phyloP scores from a whole-genome alignment of 1,284 basidiomycete species.

The Tranzscheliella williamsii region DNA sequence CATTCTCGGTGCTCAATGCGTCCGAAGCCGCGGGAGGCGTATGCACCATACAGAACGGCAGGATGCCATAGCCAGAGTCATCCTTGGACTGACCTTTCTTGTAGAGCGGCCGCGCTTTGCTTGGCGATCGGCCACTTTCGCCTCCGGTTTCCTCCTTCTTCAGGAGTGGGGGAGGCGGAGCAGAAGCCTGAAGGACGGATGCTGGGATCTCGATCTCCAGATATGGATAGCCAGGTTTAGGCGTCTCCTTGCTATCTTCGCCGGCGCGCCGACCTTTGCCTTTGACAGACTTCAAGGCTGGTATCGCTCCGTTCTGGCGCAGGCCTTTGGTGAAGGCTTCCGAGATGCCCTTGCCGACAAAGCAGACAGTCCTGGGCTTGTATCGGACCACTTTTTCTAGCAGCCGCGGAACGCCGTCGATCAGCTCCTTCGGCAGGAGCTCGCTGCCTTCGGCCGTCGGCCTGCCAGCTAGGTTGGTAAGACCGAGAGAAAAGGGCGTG shows the following conservation, averaged over 20 bases:
- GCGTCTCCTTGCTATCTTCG: background rate
- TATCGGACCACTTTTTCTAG: slow-evolving; percentile 20
- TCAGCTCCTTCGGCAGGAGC: slow-evolving; percentile 26
- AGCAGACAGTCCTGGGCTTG: slow-evolving; percentile 28
- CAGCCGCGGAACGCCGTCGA: slow-evolving; percentile 27
- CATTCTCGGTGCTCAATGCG: slow-evolving; percentile 1
- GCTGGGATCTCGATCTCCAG: background rate
- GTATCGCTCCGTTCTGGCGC: slow-evolving; percentile 18
- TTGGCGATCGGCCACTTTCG: background rate
- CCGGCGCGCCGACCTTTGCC: too few species aligned
- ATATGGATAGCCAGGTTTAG: background rate
- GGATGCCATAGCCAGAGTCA: slow-evolving; percentile 27
- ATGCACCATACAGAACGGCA: slow-evolving; percentile 20
- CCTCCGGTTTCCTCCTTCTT: background rate
- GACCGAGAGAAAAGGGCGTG: slow-evolving; percentile 17
- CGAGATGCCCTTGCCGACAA: slow-evolving; percentile 40
- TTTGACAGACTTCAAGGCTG: background rate
- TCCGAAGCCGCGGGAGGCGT: background rate
- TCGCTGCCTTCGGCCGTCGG: slow-evolving; percentile 39
- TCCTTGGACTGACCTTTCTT: slow-evolving; percentile 33
- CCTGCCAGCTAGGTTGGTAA: slow-evolving; percentile 31
- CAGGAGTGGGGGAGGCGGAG: background rate
- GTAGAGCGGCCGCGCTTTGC: slow-evolving; percentile 7
- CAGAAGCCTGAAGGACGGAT: background rate
- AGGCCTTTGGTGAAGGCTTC: slow-evolving; percentile 29